phyloP scores from a whole-genome alignment of 352 stramenopile genomes.

The Thraustochytrium striatum region DNA sequence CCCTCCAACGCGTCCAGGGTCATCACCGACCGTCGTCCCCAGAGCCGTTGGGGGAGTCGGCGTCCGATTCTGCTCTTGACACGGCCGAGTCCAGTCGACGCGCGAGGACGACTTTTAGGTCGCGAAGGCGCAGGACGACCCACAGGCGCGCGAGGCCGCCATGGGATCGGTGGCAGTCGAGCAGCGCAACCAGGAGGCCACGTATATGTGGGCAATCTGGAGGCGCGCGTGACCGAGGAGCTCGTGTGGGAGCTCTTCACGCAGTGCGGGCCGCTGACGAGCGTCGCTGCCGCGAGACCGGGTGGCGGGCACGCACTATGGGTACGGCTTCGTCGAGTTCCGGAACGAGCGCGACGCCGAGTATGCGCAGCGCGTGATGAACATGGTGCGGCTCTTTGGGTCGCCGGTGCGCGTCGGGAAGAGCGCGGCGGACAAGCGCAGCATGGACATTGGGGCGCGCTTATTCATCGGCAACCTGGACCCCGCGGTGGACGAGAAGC shows the following conservation, averaged over 20 bases:
- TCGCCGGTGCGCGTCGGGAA: conserved; percentile 93
- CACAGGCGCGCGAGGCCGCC: background rate
- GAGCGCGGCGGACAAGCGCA: conserved; percentile 88
- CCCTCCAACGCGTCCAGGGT: too few relatives aligned
- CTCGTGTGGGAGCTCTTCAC: conserved; percentile 91
- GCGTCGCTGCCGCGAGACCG: conserved; percentile 99
- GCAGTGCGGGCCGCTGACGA: conserved; percentile 64
- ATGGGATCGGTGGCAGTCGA: conserved; percentile 3
- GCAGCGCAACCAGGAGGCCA: conserved; percentile 80
- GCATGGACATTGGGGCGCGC: conserved; percentile 95
- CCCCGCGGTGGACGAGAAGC: conserved; percentile 94
- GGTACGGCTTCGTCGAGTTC: conserved; percentile 96
- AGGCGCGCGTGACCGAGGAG: conserved; percentile 83
- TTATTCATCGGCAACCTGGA: conserved; percentile 96
- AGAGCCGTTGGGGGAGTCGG: too few relatives aligned
- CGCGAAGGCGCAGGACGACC: too few relatives aligned
- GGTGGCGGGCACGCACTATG: conserved; percentile 78
- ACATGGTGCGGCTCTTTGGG: conserved; percentile 97
- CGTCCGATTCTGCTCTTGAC: too few relatives aligned
- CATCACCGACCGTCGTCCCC: too few relatives aligned
- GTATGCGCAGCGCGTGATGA: conserved; percentile 97
- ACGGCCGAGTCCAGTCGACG: too few relatives aligned
- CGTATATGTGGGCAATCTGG: conserved; percentile 97
- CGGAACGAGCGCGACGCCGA: conserved; percentile 91
- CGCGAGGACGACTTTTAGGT: too few relatives aligned